Evolutionary conservation across 2,329 filamentous ascomycete species (phyloP).

Genomic region (Clarireedia paspali): DNA sequence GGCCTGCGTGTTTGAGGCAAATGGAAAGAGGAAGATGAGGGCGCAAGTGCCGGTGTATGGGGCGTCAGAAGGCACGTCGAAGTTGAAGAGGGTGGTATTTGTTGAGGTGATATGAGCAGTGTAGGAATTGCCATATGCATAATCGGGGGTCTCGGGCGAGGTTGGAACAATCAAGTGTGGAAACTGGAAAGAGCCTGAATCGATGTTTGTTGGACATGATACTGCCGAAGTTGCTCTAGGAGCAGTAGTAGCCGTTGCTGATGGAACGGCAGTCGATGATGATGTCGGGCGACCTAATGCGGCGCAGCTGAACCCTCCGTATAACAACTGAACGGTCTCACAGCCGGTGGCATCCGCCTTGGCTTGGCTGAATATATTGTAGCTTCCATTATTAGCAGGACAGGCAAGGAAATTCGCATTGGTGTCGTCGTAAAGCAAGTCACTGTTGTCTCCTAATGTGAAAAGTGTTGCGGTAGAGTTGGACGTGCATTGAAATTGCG

Average conservation of each 20-base stretch:
- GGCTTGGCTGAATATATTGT: slow-evolving; percentile 19
- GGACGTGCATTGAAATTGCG: slow-evolving; percentile 20
- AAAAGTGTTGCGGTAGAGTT: neutral
- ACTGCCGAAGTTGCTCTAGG: neutral
- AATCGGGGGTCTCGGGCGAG: slow-evolving; percentile 44
- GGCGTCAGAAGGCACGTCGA: slow-evolving; percentile 46
- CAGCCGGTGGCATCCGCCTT: slow-evolving; percentile 21
- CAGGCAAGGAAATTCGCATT: slow-evolving; percentile 23
- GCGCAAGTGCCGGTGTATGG: slow-evolving; percentile 44
- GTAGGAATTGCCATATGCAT: slow-evolving; percentile 44
- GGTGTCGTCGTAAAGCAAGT: slow-evolving; percentile 14
- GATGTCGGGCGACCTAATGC: slow-evolving; percentile 12
- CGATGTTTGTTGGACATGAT: slow-evolving; percentile 12
- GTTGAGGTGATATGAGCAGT: slow-evolving; percentile 44
- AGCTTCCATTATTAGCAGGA: slow-evolving; percentile 22
- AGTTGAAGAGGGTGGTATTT: slow-evolving; percentile 53
- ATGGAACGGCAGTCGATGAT: neutral
- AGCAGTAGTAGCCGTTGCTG: neutral
- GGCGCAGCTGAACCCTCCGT: slow-evolving; percentile 21
- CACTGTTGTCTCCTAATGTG: slow-evolving; percentile 14
- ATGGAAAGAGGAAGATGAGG: slow-evolving; percentile 58
- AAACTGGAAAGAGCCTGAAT: slow-evolving; percentile 40
- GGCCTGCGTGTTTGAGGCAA: slow-evolving; percentile 36
- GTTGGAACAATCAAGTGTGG: slow-evolving; percentile 58
- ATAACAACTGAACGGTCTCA: slow-evolving; percentile 17